Conservation (phyloP, 305 asterid genomes). For the Fraxinus latifolia region DNA sequence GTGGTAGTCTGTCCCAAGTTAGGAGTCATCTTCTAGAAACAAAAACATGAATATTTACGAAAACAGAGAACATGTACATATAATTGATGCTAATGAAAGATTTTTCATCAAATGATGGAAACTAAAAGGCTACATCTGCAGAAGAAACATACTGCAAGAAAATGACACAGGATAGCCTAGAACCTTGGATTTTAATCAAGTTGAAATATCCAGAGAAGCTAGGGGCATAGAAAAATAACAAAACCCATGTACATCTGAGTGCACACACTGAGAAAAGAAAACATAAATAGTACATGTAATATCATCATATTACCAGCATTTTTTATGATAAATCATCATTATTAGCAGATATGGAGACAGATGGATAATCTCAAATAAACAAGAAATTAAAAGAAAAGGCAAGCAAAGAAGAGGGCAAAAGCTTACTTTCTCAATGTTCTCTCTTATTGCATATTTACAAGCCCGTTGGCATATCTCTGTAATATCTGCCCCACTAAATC, state of each 20-base stretch:
- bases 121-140: background rate
- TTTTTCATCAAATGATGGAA: background rate
- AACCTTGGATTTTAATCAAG: background rate
- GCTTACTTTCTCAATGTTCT: slow-evolving; percentile 42
- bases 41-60: background rate
- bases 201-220: background rate
- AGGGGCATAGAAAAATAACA: background rate
- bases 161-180: background rate
- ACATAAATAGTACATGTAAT: background rate
- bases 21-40: background rate
- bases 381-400: background rate
- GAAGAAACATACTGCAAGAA: background rate
- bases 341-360: background rate
- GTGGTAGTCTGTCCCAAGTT: background rate
- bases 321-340: background rate
- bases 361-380: background rate
- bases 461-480: slow-evolving; percentile 51
- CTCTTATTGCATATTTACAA: slow-evolving; percentile 53
- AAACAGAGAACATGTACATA: background rate
- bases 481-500: slow-evolving; percentile 51
- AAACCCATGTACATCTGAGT: background rate
- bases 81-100: background rate
- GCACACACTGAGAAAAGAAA: background rate
- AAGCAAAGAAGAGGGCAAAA: background rate
- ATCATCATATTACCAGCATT: background rate